phyloP scores from a whole-genome alignment of 2,329 filamentous ascomycete species.

The Capronia americana region DNA sequence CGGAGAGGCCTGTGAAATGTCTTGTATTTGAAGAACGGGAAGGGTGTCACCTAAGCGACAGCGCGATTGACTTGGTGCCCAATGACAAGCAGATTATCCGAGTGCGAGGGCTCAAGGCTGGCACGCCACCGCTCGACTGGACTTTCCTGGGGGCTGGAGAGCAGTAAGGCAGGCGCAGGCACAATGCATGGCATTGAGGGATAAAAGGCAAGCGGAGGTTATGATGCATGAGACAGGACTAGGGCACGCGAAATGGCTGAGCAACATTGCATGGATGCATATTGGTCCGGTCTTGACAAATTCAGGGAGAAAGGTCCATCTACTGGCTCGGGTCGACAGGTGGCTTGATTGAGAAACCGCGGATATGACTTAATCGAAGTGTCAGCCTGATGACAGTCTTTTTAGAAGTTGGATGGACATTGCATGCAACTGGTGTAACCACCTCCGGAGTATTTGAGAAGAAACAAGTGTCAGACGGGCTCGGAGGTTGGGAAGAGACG shows the following conservation, averaged over 20 bases:
- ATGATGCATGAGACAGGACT: conserved; percentile 14
- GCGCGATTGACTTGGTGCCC: conserved; percentile 64
- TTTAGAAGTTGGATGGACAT: conserved; percentile 1
- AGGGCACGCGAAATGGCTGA: conserved; percentile 15
- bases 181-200: conserved; percentile 15
- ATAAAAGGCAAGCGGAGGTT: conserved; percentile 9
- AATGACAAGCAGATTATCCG: conserved; percentile 59
- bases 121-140: conserved; percentile 37
- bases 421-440: neutral
- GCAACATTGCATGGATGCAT: conserved; percentile 14
- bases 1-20: conserved; percentile 62
- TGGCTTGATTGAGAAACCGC: neutral
- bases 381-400: conserved; percentile 8
- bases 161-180: conserved; percentile 33
- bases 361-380: conserved; percentile 1
- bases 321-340: conserved; percentile 13
- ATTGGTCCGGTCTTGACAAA: neutral
- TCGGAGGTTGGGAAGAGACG: neutral
- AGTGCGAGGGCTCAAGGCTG: conserved; percentile 40
- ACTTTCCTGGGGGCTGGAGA: conserved; percentile 41
- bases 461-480: neutral
- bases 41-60: conserved; percentile 61
- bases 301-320: neutral
- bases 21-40: conserved; percentile 66
- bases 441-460: neutral